These are phyloP conservation scores for Deuterostichococcus epilithicus DNA, from an alignment of 139 green algal species.

Conservation along the genomic window DNA sequence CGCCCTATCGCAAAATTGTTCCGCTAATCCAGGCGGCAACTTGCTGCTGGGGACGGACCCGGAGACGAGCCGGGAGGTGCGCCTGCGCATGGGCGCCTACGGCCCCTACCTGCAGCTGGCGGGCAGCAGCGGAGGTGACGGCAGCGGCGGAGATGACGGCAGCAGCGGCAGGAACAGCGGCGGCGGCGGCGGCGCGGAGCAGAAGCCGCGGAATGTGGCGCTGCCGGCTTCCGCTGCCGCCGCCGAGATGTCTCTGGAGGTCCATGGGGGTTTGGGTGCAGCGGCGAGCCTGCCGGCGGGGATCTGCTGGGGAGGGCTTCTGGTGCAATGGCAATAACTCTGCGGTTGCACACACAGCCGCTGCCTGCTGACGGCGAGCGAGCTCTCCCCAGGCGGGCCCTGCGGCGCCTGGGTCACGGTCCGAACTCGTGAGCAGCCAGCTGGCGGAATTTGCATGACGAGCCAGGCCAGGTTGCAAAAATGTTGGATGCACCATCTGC, in stretches of 20 bases:
- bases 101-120: slow-evolving; percentile 64
- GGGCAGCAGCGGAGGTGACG: slow-evolving; percentile 12
- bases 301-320: slow-evolving; percentile 28
- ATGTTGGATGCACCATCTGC: no score
- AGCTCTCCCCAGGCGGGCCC: no score
- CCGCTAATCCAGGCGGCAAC: not conserved
- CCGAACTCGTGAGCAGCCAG: no score
- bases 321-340: not conserved
- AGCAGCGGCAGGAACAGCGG: not conserved
- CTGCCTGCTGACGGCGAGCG: no score
- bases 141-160: slow-evolving; percentile 11
- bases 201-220: not conserved
- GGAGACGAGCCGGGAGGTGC: slow-evolving; percentile 32
- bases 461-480: no score
- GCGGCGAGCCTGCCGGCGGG: slow-evolving; percentile 13
- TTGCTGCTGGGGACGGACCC: slow-evolving; percentile 38
- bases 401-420: no score
- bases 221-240: not conserved
- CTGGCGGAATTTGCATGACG: no score
- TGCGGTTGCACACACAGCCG: not conserved
- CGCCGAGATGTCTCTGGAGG: not conserved
- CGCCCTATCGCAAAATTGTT: not conserved
- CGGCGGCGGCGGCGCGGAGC: no score
- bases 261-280: not conserved
- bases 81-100: slow-evolving; percentile 58